These are phyloP conservation scores for Fomitopsis palustris DNA, from an alignment of 1,284 basidiomycete genomes.

Conservation along the genomic window DNA sequence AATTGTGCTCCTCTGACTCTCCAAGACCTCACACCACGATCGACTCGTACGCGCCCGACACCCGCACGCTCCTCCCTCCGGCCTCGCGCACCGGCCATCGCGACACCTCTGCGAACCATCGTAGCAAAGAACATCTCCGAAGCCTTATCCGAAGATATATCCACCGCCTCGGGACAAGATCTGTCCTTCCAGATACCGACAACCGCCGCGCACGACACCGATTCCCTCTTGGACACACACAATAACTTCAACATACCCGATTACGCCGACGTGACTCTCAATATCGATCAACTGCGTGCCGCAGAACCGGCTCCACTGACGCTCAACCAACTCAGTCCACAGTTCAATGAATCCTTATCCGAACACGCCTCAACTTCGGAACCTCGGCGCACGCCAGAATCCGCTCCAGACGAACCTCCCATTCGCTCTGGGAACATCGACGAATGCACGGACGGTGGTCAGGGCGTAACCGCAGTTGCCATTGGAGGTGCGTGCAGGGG, in stretches of 20 bases:
- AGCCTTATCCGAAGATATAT: conserved; percentile 24
- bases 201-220: neutral
- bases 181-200: conserved; percentile 9
- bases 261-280: neutral
- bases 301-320: conserved; percentile 10
- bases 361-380: neutral
- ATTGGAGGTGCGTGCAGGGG: neutral
- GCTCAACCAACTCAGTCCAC: conserved; percentile 15
- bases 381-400: neutral
- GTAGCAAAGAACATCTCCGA: conserved; percentile 18
- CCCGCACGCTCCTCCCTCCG: conserved; percentile 19
- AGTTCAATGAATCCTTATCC: conserved; percentile 1
- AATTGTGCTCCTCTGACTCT: conserved; percentile 20
- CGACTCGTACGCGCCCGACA: conserved; percentile 13
- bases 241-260: neutral
- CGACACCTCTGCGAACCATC: conserved; percentile 21
- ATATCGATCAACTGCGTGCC: neutral
- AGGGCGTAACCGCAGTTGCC: neutral
- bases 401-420: neutral
- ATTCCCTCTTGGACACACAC: conserved; percentile 1
- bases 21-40: conserved; percentile 25
- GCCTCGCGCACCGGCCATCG: conserved; percentile 17
- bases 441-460: neutral
- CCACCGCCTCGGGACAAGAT: conserved; percentile 20
- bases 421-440: neutral